Conservation (phyloP, 768 basidiomycete genomes). For the Boletus huronensis region DNA sequence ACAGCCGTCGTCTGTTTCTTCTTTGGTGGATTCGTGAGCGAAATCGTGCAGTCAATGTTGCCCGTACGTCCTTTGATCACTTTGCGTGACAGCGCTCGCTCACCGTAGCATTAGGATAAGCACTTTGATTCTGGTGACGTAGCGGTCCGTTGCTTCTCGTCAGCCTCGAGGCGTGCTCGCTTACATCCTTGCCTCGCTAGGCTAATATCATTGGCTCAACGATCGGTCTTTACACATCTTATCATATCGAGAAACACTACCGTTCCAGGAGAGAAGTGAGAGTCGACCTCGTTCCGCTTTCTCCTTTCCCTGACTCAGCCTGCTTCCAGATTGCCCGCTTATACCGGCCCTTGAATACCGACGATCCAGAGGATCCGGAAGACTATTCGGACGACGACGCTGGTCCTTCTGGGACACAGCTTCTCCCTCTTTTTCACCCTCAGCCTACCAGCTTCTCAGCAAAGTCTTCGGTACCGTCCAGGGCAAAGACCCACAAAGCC, state of each 20-base stretch:
- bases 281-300: not conserved
- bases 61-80: slow-evolving; percentile 45
- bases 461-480: slow-evolving; percentile 22
- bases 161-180: slow-evolving; percentile 9
- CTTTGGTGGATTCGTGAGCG: slow-evolving; percentile 77
- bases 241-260: slow-evolving; percentile 70
- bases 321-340: slow-evolving; percentile 63
- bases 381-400: slow-evolving; percentile 45
- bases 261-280: slow-evolving; percentile 74
- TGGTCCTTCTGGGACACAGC: slow-evolving; percentile 44
- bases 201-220: slow-evolving; percentile 76
- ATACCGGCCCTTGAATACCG: slow-evolving; percentile 66
- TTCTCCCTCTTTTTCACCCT: slow-evolving; percentile 50
- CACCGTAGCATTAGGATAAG: slow-evolving; percentile 49
- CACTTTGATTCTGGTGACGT: slow-evolving; percentile 72
- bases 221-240: slow-evolving; percentile 63
- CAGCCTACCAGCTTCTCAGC: slow-evolving; percentile 9
- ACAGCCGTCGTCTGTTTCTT: slow-evolving; percentile 71
- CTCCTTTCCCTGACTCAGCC: not conserved
- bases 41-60: slow-evolving; percentile 74
- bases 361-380: slow-evolving; percentile 49
- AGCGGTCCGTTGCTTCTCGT: slow-evolving; percentile 43
- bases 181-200: slow-evolving; percentile 36
- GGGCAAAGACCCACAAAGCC: slow-evolving; percentile 31
- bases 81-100: not conserved